Evolutionary conservation across 805 yeast species (phyloP), one percentile per base, ranked within the genome.

Genomic region (Metschnikowia cubensis): DNA sequence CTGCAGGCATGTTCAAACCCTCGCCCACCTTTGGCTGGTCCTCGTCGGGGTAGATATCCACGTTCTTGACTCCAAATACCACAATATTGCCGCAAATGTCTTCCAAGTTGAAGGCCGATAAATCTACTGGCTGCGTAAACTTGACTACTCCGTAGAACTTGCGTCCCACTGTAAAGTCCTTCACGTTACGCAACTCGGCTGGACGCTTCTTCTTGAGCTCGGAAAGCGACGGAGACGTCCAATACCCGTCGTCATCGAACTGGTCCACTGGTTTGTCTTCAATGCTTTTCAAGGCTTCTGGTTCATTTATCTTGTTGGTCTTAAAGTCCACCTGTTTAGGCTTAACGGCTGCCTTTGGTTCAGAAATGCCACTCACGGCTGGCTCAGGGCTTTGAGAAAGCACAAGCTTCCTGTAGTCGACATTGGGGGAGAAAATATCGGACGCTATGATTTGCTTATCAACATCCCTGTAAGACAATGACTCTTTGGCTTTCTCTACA

Each of bases 101-200:
- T 14, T 84, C 78, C 49, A 82, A 66, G 46, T 81, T 76, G 57
- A 84, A 74, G 3, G 81, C 68, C 0, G 96, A 81, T 56, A 94
- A 74, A 66, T 94, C 97, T 42, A 94, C 95, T 0, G 97, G 95
- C 47, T 78, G 74, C 45, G 82, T 63, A 64, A 91, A 94, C 61
- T 84, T 85, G 44, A 94, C 77, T 48, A 80, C 73, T 42, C 99
- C 99, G 61, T 74, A 82, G 49, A 84, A 84, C 53, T 77, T 77
- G 56, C 94, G 84, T 4, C 98, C 99, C 52, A 94, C 81, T 14
- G 78, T 78, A 63, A 91, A 83, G 47, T 82, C 74, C 15, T 74
- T 59, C 21, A 94, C 85, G 5, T 77, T 60, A 49, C 85, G 81
- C 45, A 89, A 76, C 53, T 89, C 85, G 8, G 81, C 68, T 35